Conservation (phyloP, 768 basidiomycete species). For the Termitomyces sp. region DNA sequence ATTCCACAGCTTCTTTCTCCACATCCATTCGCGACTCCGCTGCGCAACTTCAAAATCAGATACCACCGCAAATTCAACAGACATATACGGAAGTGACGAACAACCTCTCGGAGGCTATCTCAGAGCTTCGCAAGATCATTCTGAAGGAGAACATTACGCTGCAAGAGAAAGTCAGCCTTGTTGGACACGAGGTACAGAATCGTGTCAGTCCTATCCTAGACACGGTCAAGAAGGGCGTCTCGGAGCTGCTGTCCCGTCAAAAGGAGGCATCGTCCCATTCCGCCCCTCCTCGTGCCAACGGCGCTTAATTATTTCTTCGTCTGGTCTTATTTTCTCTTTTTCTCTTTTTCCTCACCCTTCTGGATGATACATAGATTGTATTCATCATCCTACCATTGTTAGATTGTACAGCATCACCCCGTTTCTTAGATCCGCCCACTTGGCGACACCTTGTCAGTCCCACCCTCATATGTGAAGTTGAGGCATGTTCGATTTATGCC, state of each 20-base stretch:
- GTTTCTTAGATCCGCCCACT: not conserved
- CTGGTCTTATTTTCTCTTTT: not conserved
- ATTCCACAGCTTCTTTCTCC: slow-evolving; percentile 47
- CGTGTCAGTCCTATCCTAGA: slow-evolving; percentile 61
- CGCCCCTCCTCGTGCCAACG: not conserved
- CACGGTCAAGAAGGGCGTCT: slow-evolving; percentile 34
- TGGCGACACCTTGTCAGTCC: not conserved
- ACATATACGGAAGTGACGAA: slow-evolving; percentile 47
- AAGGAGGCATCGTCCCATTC: slow-evolving; percentile 10
- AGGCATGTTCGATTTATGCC: not conserved
- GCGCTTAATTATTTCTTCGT: not conserved
- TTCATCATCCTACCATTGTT: not conserved
- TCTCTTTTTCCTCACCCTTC: not conserved
- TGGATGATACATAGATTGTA: not conserved
- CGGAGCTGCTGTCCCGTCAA: slow-evolving; percentile 29
- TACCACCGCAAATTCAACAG: slow-evolving; percentile 57
- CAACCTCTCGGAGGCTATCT: slow-evolving; percentile 38
- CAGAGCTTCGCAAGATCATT: slow-evolving; percentile 50
- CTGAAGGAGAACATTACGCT: slow-evolving; percentile 48
- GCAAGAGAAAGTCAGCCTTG: slow-evolving; percentile 54
- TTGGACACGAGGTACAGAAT: slow-evolving; percentile 53
- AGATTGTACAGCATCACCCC: not conserved
- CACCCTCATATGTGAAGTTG: not conserved
- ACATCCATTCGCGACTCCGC: slow-evolving; percentile 35
- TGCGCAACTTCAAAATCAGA: slow-evolving; percentile 32